Evolutionary conservation across 805 yeast genomes (phyloP).

Genomic region (Ogataea trehalophila): DNA sequence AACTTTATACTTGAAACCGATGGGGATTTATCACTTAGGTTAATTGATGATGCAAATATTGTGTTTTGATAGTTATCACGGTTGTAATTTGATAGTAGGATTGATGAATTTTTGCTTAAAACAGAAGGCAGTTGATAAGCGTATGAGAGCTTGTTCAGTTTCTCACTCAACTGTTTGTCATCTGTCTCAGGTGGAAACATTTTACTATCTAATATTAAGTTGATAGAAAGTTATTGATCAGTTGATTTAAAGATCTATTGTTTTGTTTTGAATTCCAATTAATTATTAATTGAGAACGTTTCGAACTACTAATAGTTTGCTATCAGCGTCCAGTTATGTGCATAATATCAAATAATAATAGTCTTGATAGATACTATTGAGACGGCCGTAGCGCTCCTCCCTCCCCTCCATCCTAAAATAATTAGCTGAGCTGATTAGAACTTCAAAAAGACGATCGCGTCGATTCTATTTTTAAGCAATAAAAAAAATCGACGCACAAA

Average conservation of each 20-base stretch:
- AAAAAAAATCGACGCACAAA: too few relatives aligned
- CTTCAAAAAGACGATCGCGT: too few relatives aligned
- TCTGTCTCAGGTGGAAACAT: conserved; percentile 15
- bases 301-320: too few relatives aligned
- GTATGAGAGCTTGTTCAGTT: conserved; percentile 15
- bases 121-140: conserved; percentile 21
- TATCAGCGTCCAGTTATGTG: too few relatives aligned
- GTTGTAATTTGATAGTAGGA: conserved; percentile 16
- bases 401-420: too few relatives aligned
- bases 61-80: conserved; percentile 19
- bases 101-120: conserved; percentile 11
- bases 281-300: too few relatives aligned
- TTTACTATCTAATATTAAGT: background rate
- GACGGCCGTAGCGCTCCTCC: too few relatives aligned
- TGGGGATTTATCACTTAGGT: conserved; percentile 17
- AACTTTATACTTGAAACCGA: conserved; percentile 11
- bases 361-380: too few relatives aligned
- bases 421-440: too few relatives aligned
- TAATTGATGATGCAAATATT: conserved; percentile 21
- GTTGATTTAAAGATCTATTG: background rate
- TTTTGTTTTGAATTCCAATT: too few relatives aligned
- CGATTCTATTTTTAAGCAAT: too few relatives aligned
- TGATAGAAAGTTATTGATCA: background rate
- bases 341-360: too few relatives aligned
- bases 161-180: conserved; percentile 13